These are phyloP conservation scores for Dipsacomyces acuminosporus DNA, from an alignment of 371 early-diverging fungal genomes.

Conservation along the genomic window DNA sequence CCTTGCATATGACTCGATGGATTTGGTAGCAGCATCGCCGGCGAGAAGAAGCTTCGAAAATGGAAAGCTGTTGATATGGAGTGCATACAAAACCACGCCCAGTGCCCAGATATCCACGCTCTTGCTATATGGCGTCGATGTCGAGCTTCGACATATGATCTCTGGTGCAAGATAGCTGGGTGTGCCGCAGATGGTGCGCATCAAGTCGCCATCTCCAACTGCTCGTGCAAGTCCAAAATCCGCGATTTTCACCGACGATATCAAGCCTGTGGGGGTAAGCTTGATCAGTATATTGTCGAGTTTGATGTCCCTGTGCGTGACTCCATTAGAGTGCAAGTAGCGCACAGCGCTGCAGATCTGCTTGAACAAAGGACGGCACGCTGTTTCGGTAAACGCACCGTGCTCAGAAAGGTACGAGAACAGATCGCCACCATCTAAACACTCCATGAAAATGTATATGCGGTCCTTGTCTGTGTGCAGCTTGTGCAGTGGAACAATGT, in stretches of 20 bases:
- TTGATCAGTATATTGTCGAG: constrained; percentile 47
- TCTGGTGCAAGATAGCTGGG: constrained; percentile 87
- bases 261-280: constrained; percentile 3
- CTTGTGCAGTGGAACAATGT: constrained; percentile 41
- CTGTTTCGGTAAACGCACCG: constrained; percentile 34
- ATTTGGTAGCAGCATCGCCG: constrained; percentile 8
- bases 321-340: constrained; percentile 45
- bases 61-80: constrained; percentile 79
- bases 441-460: constrained; percentile 49
- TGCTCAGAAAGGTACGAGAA: constrained; percentile 33
- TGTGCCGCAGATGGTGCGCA: constrained; percentile 93
- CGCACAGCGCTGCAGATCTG: constrained; percentile 45
- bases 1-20: constrained; percentile 20
- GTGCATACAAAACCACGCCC: constrained; percentile 87
- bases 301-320: constrained; percentile 48
- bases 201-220: constrained; percentile 51
- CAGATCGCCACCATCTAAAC: constrained; percentile 44
- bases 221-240: constrained; percentile 47
- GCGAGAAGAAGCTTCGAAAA: constrained; percentile 51
- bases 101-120: constrained; percentile 96
- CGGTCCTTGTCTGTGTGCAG: constrained; percentile 37
- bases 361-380: constrained; percentile 32
- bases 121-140: constrained; percentile 62
- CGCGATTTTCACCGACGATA: constrained; percentile 27
- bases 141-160: constrained; percentile 35